Evolutionary conservation across 345 rosid species (phyloP).

Genomic region (Gossypium bickii): DNA sequence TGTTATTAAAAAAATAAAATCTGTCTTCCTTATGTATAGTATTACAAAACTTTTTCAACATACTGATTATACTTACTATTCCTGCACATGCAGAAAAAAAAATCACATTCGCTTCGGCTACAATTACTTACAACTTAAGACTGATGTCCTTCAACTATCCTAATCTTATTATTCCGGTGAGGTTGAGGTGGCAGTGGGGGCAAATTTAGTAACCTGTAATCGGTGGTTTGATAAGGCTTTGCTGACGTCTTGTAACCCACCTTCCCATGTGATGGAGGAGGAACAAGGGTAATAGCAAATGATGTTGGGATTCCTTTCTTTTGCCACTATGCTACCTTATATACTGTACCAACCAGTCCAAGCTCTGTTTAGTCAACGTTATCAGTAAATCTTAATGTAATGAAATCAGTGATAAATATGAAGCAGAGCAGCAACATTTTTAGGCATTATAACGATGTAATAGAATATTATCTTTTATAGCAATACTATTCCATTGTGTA

Average conservation of each 20-base stretch:
- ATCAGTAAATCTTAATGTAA: not conserved
- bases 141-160: not conserved
- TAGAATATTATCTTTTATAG: not conserved
- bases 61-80: not conserved
- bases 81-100: not conserved
- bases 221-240: not conserved
- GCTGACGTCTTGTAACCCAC: not conserved
- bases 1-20: too few species aligned
- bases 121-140: not conserved
- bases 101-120: not conserved
- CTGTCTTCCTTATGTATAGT: not conserved
- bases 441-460: not conserved
- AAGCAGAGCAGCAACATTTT: not conserved
- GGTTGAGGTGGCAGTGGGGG: too few species aligned
- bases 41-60: not conserved
- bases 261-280: conserved; percentile 4
- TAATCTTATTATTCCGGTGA: not conserved
- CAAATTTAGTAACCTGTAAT: not conserved
- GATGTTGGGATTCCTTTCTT: conserved; percentile 1
- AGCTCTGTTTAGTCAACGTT: conserved; percentile 42
- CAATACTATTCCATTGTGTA: not conserved
- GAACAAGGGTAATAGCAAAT: not conserved
- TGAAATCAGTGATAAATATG: not conserved
- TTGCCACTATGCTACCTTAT: conserved; percentile 11
- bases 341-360: conserved; percentile 61